Conservation (phyloP, 805 yeast genomes). For the Hanseniaspora singularis region DNA sequence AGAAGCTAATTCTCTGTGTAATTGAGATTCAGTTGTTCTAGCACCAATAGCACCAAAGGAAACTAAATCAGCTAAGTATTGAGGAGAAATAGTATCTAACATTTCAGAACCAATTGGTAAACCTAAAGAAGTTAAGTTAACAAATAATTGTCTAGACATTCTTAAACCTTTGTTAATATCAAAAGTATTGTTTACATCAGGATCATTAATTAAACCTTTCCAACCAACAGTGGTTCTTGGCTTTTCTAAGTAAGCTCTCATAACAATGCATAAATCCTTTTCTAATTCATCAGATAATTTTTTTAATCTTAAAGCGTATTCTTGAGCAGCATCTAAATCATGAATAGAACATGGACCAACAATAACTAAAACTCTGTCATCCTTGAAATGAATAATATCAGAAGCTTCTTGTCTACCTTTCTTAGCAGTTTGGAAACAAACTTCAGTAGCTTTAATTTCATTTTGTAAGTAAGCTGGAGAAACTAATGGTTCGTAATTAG, state of each 20-base stretch:
- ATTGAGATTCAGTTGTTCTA: constrained; percentile 94
- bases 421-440: constrained; percentile 50
- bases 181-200: constrained; percentile 86
- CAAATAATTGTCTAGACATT: constrained; percentile 76
- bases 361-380: constrained; percentile 76
- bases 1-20: constrained; percentile 92
- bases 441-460: constrained; percentile 57
- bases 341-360: constrained; percentile 97
- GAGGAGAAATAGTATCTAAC: constrained; percentile 96
- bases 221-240: constrained; percentile 99
- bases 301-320: constrained; percentile 61
- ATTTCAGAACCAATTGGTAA: constrained; percentile 94
- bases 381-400: constrained; percentile 39
- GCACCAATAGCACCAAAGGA: constrained; percentile 98
- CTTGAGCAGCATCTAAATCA: constrained; percentile 84
- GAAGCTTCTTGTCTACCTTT: constrained; percentile 61
- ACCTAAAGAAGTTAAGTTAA: constrained; percentile 54
- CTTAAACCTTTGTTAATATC: constrained; percentile 89
- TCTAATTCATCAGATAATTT: constrained; percentile 48
- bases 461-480: constrained; percentile 85
- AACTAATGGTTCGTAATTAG: constrained; percentile 87
- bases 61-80: constrained; percentile 82
- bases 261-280: constrained; percentile 70
- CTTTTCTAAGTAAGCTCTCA: constrained; percentile 97
- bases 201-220: constrained; percentile 97